These are phyloP conservation scores for Mycena leptocephala DNA, from an alignment of 768 basidiomycete genomes.

Conservation along the genomic window DNA sequence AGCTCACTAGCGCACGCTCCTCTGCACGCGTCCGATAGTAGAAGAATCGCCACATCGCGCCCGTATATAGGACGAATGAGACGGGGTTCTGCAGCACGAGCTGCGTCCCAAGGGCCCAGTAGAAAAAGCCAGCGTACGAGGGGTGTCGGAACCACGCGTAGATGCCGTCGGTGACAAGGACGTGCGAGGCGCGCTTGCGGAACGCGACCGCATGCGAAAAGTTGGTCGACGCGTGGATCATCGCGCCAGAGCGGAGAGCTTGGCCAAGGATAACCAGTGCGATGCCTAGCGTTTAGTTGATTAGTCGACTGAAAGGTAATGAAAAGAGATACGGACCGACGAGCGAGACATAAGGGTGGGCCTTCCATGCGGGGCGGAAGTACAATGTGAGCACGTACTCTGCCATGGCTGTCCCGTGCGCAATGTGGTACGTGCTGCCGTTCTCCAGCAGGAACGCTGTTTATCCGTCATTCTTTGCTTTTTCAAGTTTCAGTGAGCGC, in stretches of 20 bases:
- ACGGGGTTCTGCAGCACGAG: conserved; percentile 91
- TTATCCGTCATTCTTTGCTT: background rate
- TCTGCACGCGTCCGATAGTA: conserved; percentile 83
- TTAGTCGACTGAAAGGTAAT: too few relatives aligned
- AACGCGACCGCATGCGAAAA: conserved; percentile 94
- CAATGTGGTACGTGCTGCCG: conserved; percentile 87
- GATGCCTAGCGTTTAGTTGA: conserved; percentile 65
- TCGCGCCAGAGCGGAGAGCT: conserved; percentile 87
- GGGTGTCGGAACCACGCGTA: conserved; percentile 96
- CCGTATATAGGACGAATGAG: conserved; percentile 75
- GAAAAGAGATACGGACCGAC: conserved; percentile 78
- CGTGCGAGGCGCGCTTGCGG: conserved; percentile 80
- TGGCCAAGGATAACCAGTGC: conserved; percentile 80
- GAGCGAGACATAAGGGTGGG: conserved; percentile 68
- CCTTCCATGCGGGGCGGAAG: conserved; percentile 77
- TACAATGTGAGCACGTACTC: conserved; percentile 87
- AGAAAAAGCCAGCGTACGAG: conserved; percentile 97
- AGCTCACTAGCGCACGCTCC: conserved; percentile 78
- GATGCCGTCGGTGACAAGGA: conserved; percentile 90
- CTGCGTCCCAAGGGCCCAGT: conserved; percentile 98
- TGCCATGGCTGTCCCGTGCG: conserved; percentile 81
- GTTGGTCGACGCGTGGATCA: conserved; percentile 95
- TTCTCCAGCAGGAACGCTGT: conserved; percentile 96
- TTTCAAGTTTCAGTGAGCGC: background rate
- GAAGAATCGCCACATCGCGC: conserved; percentile 92